These are phyloP conservation scores for Daldinia caldariorum DNA, from an alignment of 495 filamentous ascomycete genomes.

Conservation along the genomic window DNA sequence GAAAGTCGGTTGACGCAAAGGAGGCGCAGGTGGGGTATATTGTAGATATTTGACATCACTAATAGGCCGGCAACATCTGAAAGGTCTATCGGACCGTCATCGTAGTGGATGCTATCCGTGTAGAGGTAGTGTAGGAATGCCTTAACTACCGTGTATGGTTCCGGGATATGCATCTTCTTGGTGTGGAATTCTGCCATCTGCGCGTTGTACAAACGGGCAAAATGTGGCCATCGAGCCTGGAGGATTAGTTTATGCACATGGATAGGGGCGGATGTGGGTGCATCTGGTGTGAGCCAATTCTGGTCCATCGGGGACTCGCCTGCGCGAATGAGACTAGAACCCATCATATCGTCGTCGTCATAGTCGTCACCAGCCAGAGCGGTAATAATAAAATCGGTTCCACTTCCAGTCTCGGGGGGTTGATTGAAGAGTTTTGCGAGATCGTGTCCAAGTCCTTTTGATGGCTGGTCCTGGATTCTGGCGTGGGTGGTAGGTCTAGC, in stretches of 20 bases:
- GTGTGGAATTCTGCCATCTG: constrained; percentile 98
- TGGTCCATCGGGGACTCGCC: constrained; percentile 57
- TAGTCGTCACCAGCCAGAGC: constrained; percentile 73
- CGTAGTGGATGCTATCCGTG: constrained; percentile 85
- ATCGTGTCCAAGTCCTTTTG: constrained; percentile 79
- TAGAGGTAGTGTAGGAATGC: constrained; percentile 97
- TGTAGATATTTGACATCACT: constrained; percentile 97
- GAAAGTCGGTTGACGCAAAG: constrained; percentile 88
- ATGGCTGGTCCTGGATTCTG: constrained; percentile 57
- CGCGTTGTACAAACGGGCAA: constrained; percentile 85
- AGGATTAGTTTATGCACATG: constrained; percentile 93
- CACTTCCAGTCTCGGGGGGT: constrained; percentile 78
- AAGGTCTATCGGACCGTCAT: constrained; percentile 67
- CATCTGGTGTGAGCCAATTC: constrained; percentile 69
- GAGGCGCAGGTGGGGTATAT: constrained; percentile 89
- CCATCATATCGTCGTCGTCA: constrained; percentile 69
- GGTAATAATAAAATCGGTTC: constrained; percentile 86
- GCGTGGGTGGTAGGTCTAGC: constrained; percentile 58
- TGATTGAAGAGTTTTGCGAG: constrained; percentile 86
- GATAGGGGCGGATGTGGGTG: constrained; percentile 81
- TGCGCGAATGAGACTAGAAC: constrained; percentile 56
- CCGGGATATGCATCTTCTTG: constrained; percentile 96
- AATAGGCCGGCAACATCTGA: constrained; percentile 93
- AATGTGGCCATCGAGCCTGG: constrained; percentile 95
- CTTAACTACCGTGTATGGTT: constrained; percentile 92